Conservation (phyloP, 768 basidiomycete species). For the Podaxis sp. region DNA sequence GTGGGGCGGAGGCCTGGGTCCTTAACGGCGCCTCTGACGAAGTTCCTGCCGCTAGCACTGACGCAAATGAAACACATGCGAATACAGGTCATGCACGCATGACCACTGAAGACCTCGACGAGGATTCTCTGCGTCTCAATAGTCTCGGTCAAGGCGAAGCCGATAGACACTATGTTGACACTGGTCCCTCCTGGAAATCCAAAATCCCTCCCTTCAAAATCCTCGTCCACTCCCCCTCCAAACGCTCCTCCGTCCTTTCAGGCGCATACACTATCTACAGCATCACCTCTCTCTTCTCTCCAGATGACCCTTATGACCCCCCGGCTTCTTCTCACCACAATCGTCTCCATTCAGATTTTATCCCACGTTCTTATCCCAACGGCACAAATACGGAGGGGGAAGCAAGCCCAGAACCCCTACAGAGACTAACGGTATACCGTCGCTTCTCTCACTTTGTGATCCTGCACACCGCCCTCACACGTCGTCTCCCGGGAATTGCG, state of each 20-base stretch:
- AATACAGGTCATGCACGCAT: conserved; percentile 25
- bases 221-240: conserved; percentile 79
- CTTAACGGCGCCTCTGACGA: conserved; percentile 50
- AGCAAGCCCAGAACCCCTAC: conserved; percentile 32
- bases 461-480: conserved; percentile 67
- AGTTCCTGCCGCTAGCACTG: background rate
- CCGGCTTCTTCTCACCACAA: conserved; percentile 4
- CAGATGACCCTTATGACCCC: conserved; percentile 6
- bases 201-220: conserved; percentile 74
- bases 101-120: conserved; percentile 37
- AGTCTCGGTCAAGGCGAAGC: conserved; percentile 47
- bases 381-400: conserved; percentile 17
- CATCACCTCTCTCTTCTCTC: conserved; percentile 70
- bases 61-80: conserved; percentile 19
- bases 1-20: conserved; percentile 81
- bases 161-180: conserved; percentile 70
- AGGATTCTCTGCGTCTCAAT: conserved; percentile 28
- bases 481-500: conserved; percentile 71
- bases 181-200: conserved; percentile 68
- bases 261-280: conserved; percentile 75
- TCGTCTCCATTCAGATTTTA: conserved; percentile 17
- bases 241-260: conserved; percentile 61
- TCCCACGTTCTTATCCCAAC: conserved; percentile 10
- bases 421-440: conserved; percentile 71
- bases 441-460: conserved; percentile 85